Conservation (phyloP, 23 red algal species). For the Gracilaria gracilis region DNA sequence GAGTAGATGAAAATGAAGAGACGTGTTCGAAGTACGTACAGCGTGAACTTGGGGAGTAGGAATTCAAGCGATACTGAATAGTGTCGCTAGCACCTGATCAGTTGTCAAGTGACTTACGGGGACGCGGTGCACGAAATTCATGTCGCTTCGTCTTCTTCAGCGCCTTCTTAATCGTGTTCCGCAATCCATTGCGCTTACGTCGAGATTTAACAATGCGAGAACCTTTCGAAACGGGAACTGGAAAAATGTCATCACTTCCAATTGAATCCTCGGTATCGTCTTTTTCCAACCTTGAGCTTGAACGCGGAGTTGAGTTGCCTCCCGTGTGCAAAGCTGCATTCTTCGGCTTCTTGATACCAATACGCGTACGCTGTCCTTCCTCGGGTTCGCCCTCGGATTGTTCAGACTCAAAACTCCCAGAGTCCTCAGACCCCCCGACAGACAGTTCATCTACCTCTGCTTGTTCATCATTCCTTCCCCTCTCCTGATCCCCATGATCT, state of each 20-base stretch:
- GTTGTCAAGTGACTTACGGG: neutral
- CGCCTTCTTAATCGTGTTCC: neutral
- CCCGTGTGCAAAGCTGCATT: neutral
- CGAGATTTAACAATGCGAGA: neutral
- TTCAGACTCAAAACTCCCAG: neutral
- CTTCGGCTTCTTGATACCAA: neutral
- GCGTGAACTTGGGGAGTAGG: no score
- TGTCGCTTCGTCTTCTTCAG: neutral
- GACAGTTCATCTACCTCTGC: no score
- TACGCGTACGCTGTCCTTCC: neutral
- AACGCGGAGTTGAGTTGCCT: neutral
- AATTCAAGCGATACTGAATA: no score
- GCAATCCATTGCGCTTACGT: neutral
- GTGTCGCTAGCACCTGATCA: no score
- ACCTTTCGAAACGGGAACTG: neutral
- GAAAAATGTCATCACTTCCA: neutral
- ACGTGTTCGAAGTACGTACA: no score
- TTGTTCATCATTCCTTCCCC: no score
- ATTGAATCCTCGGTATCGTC: neutral
- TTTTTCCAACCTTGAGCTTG: neutral
- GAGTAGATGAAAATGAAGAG: no score
- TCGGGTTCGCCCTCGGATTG: neutral
- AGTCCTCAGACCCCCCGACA: no score
- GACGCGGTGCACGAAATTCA: neutral
- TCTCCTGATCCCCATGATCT: no score